Evolutionary conservation across 306 rosid genomes (phyloP), one percentile per base, ranked within the genome.

Genomic region (Malus orientalis): DNA sequence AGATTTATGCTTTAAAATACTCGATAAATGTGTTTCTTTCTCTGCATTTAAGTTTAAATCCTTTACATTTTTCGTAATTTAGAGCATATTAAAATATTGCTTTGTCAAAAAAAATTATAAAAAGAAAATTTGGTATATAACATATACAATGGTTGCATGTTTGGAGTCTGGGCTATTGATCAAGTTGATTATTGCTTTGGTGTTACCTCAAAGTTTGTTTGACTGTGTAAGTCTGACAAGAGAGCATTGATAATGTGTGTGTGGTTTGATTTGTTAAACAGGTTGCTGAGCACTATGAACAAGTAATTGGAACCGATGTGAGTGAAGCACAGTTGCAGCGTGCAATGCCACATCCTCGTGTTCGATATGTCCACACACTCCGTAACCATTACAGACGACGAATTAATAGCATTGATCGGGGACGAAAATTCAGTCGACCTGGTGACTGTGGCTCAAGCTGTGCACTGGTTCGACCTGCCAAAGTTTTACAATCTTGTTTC

Each of bases 281-380:
- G 87, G 71, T 80, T 38, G 76, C 84, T 5, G 82, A 74, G 69
- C 78, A 84, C 79, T 77, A 73, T 38, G 63, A 77, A 40, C 73
- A 57, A 69, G 84, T 77, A 54, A 77, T 80, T 38, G 87, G 75
- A 80, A 80, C 65, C 7, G 87, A 84, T 23, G 72, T 59, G 9
- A 84, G 84, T 45, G 57, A 63, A 75, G 20, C 71, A 20, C 87
- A 80, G 68, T 16, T 84, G 32, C 64, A 74, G 58, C 69, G 60
- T 54, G 84, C 78, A n/a, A 69, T 45, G 58, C 69, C 70, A 14
- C 82, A 84, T 45, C 68, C 74, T n/a, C 72, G 80, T 32, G 60
- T 84, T 69, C 79, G 53, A 49, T 81, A 84, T 71, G 42, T 71
- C 38, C 82, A 84, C 63, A 58, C 76, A 15, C n/a, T n/a, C 81